Evolutionary conservation across 441 rosid genomes (phyloP).

Genomic region (Erodium chrysanthum): DNA sequence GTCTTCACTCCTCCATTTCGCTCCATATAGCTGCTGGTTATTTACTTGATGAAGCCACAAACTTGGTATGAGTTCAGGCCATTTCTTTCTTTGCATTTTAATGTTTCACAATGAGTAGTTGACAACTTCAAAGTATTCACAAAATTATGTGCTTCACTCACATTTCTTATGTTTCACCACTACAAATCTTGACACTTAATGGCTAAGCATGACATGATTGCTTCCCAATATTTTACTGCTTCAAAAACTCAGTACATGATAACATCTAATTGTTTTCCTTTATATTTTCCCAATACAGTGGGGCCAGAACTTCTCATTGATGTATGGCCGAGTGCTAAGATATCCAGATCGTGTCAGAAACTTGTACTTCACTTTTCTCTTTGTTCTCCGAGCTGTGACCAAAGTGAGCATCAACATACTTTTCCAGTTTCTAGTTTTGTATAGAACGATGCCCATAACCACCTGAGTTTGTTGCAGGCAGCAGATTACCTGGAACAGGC

Average conservation of each 20-base stretch:
- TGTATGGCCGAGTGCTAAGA: slow-evolving; percentile 66
- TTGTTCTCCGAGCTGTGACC: slow-evolving; percentile 76
- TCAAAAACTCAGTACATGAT: no score
- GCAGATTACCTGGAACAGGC: slow-evolving; percentile 71
- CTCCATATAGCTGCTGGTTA: slow-evolving; percentile 73
- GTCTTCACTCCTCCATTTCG: slow-evolving; percentile 81
- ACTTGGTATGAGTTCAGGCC: slow-evolving; percentile 35
- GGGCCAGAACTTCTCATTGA: slow-evolving; percentile 66
- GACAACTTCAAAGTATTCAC: not conserved
- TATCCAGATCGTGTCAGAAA: slow-evolving; percentile 76
- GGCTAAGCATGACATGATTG: no score
- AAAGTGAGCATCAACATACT: slow-evolving; percentile 41
- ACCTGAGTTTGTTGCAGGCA: slow-evolving; percentile 36
- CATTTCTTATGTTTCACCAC: not conserved
- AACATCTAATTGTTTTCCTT: slow-evolving; percentile 11
- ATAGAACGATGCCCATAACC: not conserved
- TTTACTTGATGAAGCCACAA: slow-evolving; percentile 61
- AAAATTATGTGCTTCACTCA: not conserved
- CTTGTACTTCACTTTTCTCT: slow-evolving; percentile 73
- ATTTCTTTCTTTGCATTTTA: not conserved
- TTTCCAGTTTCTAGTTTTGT: not conserved
- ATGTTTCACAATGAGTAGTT: not conserved
- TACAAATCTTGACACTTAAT: no score
- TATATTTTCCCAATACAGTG: slow-evolving; percentile 42
- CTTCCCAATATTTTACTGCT: no score